phyloP scores from a whole-genome alignment of 441 rosid genomes.

The Capsella rubella region DNA sequence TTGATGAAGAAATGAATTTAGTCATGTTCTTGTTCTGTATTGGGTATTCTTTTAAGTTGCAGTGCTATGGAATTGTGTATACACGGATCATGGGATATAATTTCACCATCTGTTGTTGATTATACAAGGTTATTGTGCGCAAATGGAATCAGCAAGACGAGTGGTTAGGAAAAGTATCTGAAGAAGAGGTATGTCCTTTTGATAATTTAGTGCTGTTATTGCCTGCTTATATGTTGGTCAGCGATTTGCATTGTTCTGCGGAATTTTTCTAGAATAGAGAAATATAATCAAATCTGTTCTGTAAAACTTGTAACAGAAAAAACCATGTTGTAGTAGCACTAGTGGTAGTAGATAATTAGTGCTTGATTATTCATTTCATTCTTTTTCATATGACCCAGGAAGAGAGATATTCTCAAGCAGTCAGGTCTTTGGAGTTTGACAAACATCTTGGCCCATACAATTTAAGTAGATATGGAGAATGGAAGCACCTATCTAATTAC shows the following conservation, averaged over 20 bases:
- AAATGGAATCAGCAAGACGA: conserved; percentile 81
- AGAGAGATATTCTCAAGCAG: conserved; percentile 76
- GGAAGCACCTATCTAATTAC: conserved; percentile 77
- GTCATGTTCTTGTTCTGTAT: too few relatives aligned
- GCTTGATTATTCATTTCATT: not conserved
- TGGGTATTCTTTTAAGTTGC: not conserved
- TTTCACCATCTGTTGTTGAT: conserved; percentile 21
- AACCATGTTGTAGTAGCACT: not conserved
- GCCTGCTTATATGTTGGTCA: not conserved
- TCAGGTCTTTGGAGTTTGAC: conserved; percentile 77
- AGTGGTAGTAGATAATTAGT: not conserved
- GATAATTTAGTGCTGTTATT: not conserved
- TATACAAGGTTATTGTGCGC: conserved; percentile 74
- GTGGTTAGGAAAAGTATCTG: conserved; percentile 59
- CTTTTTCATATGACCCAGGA: conserved; percentile 50
- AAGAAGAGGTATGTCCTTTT: conserved; percentile 77
- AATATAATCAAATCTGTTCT: not conserved
- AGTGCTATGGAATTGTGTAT: conserved; percentile 3
- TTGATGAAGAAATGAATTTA: too few relatives aligned
- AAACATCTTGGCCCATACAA: conserved; percentile 81
- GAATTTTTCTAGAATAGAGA: too few relatives aligned
- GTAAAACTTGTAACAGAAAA: too few relatives aligned
- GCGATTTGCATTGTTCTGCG: not conserved
- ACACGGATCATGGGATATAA: not conserved
- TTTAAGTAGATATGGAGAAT: conserved; percentile 66